Evolutionary conservation across 2,329 filamentous ascomycete species (phyloP).

Genomic region (Penicillium sp.): DNA sequence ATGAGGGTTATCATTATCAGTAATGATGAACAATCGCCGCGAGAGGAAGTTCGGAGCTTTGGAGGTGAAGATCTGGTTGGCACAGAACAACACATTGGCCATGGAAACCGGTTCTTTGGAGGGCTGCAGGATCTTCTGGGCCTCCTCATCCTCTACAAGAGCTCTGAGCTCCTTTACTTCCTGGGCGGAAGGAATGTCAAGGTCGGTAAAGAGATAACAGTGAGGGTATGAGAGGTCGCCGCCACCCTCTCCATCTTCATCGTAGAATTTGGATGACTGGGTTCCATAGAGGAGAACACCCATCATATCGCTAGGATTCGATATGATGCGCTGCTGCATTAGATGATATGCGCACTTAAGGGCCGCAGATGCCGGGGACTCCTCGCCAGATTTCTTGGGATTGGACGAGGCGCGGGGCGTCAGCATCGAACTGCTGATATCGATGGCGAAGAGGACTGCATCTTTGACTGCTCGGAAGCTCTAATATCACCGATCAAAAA

Average conservation of each 20-base stretch:
- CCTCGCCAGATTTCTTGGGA: constrained; percentile 74
- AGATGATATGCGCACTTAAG: constrained; percentile 91
- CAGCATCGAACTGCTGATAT: constrained; percentile 88
- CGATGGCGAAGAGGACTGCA: constrained; percentile 96
- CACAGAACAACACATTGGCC: constrained; percentile 88
- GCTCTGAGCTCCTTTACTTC: constrained; percentile 79
- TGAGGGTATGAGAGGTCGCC: constrained; percentile 73
- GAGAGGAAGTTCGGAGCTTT: constrained; percentile 94
- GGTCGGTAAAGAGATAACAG: constrained; percentile 86
- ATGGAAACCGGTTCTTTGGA: constrained; percentile 72
- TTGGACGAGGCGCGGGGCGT: constrained; percentile 61
- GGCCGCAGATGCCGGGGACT: constrained; percentile 78
- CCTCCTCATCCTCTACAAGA: constrained; percentile 74
- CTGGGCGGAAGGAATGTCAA: constrained; percentile 81
- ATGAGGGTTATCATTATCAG: constrained; percentile 88
- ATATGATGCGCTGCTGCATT: constrained; percentile 98
- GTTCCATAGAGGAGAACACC: constrained; percentile 91
- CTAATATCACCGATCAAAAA: constrained; percentile 44
- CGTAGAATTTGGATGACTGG: constrained; percentile 75
- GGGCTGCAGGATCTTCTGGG: constrained; percentile 67
- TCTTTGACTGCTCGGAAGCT: constrained; percentile 91
- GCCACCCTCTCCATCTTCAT: constrained; percentile 59
- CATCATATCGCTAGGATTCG: constrained; percentile 96
- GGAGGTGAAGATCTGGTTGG: constrained; percentile 94
- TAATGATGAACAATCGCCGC: constrained; percentile 89